phyloP scores from a whole-genome alignment of 345 rosid species.

The Eucalyptus caleyi region DNA sequence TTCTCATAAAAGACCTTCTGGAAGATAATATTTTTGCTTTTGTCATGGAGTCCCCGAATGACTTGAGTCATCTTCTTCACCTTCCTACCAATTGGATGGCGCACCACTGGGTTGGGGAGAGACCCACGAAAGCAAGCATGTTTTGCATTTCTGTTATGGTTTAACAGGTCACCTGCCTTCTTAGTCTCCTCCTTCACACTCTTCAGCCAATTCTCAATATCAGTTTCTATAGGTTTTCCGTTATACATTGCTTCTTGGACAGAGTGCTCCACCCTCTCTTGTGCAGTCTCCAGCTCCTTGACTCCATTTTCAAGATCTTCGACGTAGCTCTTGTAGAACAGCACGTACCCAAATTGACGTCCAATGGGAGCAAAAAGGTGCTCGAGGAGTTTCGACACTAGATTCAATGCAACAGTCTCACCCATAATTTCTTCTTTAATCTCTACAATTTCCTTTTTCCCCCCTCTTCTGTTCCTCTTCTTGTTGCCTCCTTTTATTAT shows the following conservation, averaged over 20 bases:
- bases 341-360: too few relatives aligned
- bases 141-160: fast-evolving
- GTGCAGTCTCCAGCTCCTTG: fast-evolving
- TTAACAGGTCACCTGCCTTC: fast-evolving
- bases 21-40: too few relatives aligned
- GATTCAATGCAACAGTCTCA: too few relatives aligned
- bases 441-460: too few relatives aligned
- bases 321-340: too few relatives aligned
- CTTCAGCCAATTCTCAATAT: neutral
- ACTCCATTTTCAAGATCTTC: neutral
- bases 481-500: too few relatives aligned
- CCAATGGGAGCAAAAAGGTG: too few relatives aligned
- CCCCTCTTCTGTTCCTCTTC: too few relatives aligned
- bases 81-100: neutral
- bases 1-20: fast-evolving
- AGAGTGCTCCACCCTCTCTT: neutral
- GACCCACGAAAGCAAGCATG: neutral
- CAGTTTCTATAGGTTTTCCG: neutral
- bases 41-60: neutral
- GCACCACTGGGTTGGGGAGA: neutral
- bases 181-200: fast-evolving
- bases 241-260: fast-evolving
- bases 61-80: neutral
- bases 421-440: too few relatives aligned
- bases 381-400: too few relatives aligned